Evolutionary conservation across 2,329 filamentous ascomycete genomes (phyloP), one percentile per base, ranked within the genome.

Genomic region (Beauveria varroae): DNA sequence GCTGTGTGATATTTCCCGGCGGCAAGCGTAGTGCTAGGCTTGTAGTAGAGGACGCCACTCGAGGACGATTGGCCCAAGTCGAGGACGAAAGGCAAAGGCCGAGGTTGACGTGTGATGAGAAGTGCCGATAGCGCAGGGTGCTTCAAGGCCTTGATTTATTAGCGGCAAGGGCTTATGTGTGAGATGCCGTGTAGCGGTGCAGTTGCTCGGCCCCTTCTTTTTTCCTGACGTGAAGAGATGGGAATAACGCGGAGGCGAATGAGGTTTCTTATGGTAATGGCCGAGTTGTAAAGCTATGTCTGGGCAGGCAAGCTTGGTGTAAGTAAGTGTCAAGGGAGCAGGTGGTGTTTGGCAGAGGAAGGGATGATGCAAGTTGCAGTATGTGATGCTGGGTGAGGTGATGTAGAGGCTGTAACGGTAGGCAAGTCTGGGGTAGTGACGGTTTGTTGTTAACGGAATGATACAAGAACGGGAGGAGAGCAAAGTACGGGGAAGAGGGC

Each of bases 371-470:
- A 26, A 30, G n/a, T 28, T 37, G 54, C 43, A 47, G 54, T 14
- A 26, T 46, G 43, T 57, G 44, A 57, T 49, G 53, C 40, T 30
- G 22, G 40, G 40, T 34, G 55, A 47, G 40, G 40, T 34, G 44
- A 47, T 57, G 22, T 14, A 34, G 53, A 30, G 24, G 24, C n/a
- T 24, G 12, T 37, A 14, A 37, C 30, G 28, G 24, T 20, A 44
- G 52, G 30, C 14, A 28, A 51, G 47, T 54, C 58, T 54, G 58
- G 50, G 58, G 58, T 54, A 54, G 14, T n/a, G n/a, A n/a, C 41
- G 28, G 10, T 12, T n/a, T 16, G 50, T 30, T 41, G 34, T 58
- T 58, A 30, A 37, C 7, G 43, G 24, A 28, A 30, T n/a, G 41
- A 41, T 20, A 60, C 6, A 37, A 20, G 28, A 34, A 16, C 14